Evolutionary conservation across 1,139 yeast genomes (phyloP), one percentile per base, ranked within the genome.

Genomic region (Arxiozyma telluris): DNA sequence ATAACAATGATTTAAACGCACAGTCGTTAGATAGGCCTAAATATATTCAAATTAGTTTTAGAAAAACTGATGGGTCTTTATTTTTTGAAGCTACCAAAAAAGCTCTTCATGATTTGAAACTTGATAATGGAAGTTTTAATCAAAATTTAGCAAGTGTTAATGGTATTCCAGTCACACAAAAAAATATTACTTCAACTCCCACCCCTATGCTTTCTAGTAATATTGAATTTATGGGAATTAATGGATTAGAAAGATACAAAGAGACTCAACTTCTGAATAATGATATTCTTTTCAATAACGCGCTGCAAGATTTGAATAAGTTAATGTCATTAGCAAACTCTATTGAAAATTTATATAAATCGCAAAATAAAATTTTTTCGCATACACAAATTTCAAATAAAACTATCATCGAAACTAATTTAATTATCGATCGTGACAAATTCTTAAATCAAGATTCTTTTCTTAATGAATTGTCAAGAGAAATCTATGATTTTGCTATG

Each of bases 301-400:
- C 96, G 0, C 71, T 91, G 45, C 86, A 84, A 53, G 96, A 89
- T 67, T 71, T 91, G 49, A 85, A 85, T 58, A 84, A 85, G 48
- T 73, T 91, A 51, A 84, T 89, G 84, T 77, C 82, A 27, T 80
- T 87, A 58, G 95, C 91, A 1, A 82, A 82, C 61, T 95, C 90
- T 54, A 77, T 91, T 50, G 80, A 84, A 47, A 73, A 76, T 48
- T 69, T 90, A 39, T 82, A 65, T 52, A 54, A 71, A 18, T 65
- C 64, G 27, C 61, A 65, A 21, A 53, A 52, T 27, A 55, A 53
- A 21, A 38, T 50, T 17, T 12, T 15, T 8, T 20, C 50, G 3
- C n/a, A 27, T 1, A 48, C 52, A 25, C n/a, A 21, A n/a, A 41
- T 30, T 6, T 34, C 11, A 15, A 38, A 41, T 7, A 27, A 30